phyloP scores from a whole-genome alignment of 2,329 filamentous ascomycete species.

The Blastomyces emzantsi region DNA sequence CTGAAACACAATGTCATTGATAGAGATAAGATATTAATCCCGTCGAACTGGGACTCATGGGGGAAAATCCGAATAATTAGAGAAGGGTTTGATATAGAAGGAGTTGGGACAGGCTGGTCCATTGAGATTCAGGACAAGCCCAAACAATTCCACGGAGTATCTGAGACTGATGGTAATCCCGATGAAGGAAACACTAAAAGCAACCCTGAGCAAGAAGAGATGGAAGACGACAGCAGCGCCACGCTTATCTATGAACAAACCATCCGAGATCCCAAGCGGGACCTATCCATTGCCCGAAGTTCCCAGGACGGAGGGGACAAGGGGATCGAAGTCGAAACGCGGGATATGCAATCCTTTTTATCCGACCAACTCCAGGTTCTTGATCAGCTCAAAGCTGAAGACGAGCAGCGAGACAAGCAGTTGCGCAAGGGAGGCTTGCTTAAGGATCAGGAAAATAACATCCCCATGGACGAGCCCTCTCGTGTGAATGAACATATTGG shows the following conservation, averaged over 20 bases:
- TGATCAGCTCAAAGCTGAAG: slow-evolving; percentile 53
- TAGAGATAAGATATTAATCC: slow-evolving; percentile 86
- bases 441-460: slow-evolving; percentile 16
- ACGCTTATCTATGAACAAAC: slow-evolving; percentile 69
- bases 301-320: slow-evolving; percentile 30
- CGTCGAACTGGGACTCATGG: slow-evolving; percentile 97
- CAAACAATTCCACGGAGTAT: slow-evolving; percentile 23
- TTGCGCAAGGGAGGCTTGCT: slow-evolving; percentile 24
- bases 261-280: slow-evolving; percentile 64
- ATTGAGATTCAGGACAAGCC: slow-evolving; percentile 60
- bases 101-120: slow-evolving; percentile 74
- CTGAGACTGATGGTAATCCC: slow-evolving; percentile 3
- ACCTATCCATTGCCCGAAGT: slow-evolving; percentile 49
- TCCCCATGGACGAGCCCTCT: slow-evolving; percentile 28
- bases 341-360: slow-evolving; percentile 70
- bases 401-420: slow-evolving; percentile 37
- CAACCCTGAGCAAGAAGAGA: slow-evolving; percentile 14
- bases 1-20: slow-evolving; percentile 88
- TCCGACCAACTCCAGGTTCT: slow-evolving; percentile 64
- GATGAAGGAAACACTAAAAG: slow-evolving; percentile 6
- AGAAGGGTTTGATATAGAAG: slow-evolving; percentile 87
- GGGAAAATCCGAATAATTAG: slow-evolving; percentile 89
- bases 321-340: slow-evolving; percentile 52
- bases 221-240: slow-evolving; percentile 45
- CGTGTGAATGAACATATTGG: slow-evolving; percentile 72